phyloP scores from a whole-genome alignment of 2,329 filamentous ascomycete genomes.

The Elsinoe perseae region DNA sequence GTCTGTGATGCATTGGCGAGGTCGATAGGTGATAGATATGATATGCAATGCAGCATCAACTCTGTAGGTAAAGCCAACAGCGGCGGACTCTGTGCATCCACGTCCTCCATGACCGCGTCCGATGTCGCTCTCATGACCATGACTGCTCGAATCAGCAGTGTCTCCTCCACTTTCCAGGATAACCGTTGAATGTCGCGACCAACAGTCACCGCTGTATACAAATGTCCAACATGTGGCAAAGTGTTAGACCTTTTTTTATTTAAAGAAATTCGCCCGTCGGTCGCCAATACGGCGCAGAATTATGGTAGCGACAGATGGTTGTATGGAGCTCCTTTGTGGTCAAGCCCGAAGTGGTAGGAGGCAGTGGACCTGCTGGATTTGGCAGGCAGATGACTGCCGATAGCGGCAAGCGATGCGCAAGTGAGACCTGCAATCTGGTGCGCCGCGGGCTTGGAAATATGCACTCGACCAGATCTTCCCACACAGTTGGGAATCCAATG shows the following conservation, averaged over 20 bases:
- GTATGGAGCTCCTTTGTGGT: background rate
- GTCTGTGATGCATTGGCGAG: slow-evolving; percentile 54
- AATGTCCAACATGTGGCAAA: slow-evolving; percentile 10
- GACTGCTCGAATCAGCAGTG: background rate
- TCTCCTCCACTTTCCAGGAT: background rate
- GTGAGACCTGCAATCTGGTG: background rate
- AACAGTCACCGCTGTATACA: background rate
- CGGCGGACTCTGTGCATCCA: background rate
- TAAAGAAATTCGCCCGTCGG: background rate
- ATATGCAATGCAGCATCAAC: slow-evolving; percentile 64
- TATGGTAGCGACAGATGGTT: background rate
- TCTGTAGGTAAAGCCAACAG: slow-evolving; percentile 58
- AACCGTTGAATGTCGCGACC: background rate
- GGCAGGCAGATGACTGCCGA: slow-evolving; percentile 5
- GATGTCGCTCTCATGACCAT: slow-evolving; percentile 7
- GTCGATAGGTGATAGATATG: slow-evolving; percentile 56
- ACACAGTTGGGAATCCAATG: background rate
- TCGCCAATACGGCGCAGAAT: slow-evolving; percentile 5
- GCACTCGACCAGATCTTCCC: slow-evolving; percentile 6
- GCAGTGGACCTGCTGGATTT: background rate
- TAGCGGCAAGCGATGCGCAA: slow-evolving; percentile 8
- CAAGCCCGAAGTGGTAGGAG: slow-evolving; percentile 2
- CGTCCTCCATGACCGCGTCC: slow-evolving; percentile 2
- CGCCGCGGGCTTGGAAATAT: slow-evolving; percentile 14
- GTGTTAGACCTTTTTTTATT: background rate